phyloP scores from a whole-genome alignment of 495 filamentous ascomycete species.

The Melanomma pulvis-pyrius region DNA sequence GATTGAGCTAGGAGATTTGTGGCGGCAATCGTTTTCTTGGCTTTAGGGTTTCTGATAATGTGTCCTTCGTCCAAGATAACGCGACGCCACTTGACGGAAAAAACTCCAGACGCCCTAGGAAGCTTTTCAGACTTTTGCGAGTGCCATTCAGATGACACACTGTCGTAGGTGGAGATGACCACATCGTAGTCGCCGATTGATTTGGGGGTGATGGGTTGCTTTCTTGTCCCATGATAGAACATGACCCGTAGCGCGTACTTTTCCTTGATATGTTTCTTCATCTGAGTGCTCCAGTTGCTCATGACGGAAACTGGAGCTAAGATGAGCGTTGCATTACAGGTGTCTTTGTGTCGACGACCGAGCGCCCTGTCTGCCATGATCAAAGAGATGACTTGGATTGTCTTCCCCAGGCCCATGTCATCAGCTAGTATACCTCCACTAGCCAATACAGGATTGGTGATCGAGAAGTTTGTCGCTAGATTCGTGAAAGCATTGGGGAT shows the following conservation, averaged over 20 bases:
- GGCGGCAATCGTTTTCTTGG: conserved; percentile 71
- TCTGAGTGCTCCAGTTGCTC: conserved; percentile 85
- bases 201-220: conserved; percentile 54
- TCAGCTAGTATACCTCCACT: conserved; percentile 88
- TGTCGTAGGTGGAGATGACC: conserved; percentile 82
- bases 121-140: conserved; percentile 27
- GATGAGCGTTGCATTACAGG: conserved; percentile 67
- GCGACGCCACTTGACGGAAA: conserved; percentile 74
- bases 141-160: conserved; percentile 38
- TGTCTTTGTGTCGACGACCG: conserved; percentile 42
- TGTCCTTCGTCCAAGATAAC: conserved; percentile 83
- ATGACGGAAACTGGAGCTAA: conserved; percentile 84
- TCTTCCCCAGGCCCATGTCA: conserved; percentile 96
- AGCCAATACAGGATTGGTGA: conserved; percentile 61
- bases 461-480: conserved; percentile 74
- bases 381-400: conserved; percentile 81
- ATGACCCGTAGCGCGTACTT: conserved; percentile 65
- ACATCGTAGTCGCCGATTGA: conserved; percentile 67
- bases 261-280: conserved; percentile 68
- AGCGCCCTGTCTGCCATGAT: conserved; percentile 62
- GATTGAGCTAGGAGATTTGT: conserved; percentile 67
- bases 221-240: conserved; percentile 73
- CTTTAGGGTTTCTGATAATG: conserved; percentile 75
- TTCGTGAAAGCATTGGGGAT: conserved; percentile 63
- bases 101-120: conserved; percentile 51